Conservation (phyloP, 2,329 filamentous ascomycete species). For the Metarhizium album region DNA sequence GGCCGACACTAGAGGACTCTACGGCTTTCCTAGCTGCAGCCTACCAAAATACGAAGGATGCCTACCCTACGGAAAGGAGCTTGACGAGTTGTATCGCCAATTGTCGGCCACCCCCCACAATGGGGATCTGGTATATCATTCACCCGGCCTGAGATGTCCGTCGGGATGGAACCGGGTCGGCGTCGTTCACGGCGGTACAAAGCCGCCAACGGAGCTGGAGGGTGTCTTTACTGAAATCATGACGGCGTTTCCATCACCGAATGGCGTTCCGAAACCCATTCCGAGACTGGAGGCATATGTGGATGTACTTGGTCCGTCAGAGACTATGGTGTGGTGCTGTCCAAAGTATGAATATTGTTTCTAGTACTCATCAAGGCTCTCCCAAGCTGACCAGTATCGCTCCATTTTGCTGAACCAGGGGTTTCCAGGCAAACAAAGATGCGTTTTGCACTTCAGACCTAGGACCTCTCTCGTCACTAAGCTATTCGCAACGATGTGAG, state of each 20-base stretch:
- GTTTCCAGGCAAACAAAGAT: slow-evolving; percentile 4
- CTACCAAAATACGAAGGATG: slow-evolving; percentile 9
- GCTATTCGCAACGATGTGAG: neutral
- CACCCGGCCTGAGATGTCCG: slow-evolving; percentile 15
- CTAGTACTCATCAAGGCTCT: neutral
- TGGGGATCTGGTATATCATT: slow-evolving; percentile 12
- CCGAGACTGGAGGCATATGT: slow-evolving; percentile 1
- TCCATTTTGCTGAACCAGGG: slow-evolving; percentile 4
- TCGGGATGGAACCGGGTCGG: slow-evolving; percentile 16
- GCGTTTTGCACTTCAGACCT: slow-evolving; percentile 9
- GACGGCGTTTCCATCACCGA: neutral
- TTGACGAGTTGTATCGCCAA: slow-evolving; percentile 6
- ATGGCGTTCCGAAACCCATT: neutral
- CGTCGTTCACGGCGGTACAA: slow-evolving; percentile 5
- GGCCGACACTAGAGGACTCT: neutral
- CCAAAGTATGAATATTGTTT: slow-evolving; percentile 9
- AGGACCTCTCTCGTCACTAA: neutral
- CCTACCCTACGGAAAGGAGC: slow-evolving; percentile 10
- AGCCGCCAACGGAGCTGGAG: neutral
- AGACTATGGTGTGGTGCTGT: slow-evolving; percentile 14
- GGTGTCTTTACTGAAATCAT: slow-evolving; percentile 9
- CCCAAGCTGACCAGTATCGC: neutral
- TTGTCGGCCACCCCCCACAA: slow-evolving; percentile 1
- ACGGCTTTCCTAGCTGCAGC: slow-evolving; percentile 8
- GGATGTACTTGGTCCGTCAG: slow-evolving; percentile 8